phyloP scores from a whole-genome alignment of 768 basidiomycete species.

The Xerocomellus amylosporus region DNA sequence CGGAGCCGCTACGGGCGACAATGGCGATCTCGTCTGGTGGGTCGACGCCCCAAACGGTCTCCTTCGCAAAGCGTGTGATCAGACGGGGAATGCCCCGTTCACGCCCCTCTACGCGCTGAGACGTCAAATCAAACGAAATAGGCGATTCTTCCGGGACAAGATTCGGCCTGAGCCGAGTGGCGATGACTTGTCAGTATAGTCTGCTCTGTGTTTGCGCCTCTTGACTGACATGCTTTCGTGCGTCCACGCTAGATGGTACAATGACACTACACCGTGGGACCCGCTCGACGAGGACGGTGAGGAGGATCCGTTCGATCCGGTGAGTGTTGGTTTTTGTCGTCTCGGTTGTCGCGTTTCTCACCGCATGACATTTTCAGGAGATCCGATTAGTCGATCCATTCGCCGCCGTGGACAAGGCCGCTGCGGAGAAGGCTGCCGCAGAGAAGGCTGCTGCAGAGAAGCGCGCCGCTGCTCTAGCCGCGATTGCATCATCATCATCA shows the following conservation, averaged over 20 bases:
- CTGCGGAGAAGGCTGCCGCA: background rate
- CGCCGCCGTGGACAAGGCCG: slow-evolving; percentile 2
- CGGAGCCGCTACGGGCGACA: background rate
- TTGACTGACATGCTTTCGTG: background rate
- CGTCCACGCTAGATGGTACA: slow-evolving; percentile 18
- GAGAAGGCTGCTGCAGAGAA: background rate
- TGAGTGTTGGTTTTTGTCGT: slow-evolving; percentile 2
- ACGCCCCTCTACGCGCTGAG: slow-evolving; percentile 23
- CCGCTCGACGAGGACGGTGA: slow-evolving; percentile 27
- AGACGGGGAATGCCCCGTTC: slow-evolving; percentile 12
- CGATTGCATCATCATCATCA: too few relatives aligned
- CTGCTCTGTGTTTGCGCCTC: background rate
- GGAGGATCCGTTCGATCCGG: slow-evolving; percentile 20
- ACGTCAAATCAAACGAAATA: slow-evolving; percentile 8
- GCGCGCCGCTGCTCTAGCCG: background rate
- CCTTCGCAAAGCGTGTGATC: slow-evolving; percentile 20
- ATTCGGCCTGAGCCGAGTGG: slow-evolving; percentile 9
- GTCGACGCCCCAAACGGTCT: slow-evolving; percentile 13
- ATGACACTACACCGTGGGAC: slow-evolving; percentile 22
- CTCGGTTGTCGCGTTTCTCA: background rate
- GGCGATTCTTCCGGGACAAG: slow-evolving; percentile 17
- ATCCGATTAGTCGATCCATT: slow-evolving; percentile 12
- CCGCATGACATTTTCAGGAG: background rate
- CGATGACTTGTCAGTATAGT: slow-evolving; percentile 19
- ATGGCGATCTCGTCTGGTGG: slow-evolving; percentile 16